Conservation (phyloP, 768 basidiomycete genomes). For the Psilocybe cyanescens region DNA sequence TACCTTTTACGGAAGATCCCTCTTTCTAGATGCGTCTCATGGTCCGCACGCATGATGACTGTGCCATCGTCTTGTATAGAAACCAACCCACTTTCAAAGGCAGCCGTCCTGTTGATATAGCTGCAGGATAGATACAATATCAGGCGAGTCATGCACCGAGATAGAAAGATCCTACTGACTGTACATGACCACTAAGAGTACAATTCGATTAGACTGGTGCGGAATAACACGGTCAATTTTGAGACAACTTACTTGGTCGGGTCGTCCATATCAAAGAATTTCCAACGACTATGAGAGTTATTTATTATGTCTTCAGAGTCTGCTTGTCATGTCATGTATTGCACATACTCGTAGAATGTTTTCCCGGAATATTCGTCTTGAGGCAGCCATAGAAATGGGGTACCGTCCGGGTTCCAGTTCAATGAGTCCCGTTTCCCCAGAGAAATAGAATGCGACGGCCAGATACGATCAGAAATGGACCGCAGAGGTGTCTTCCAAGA, state of each 20-base stretch:
- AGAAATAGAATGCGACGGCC: background rate
- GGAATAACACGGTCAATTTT: conserved; percentile 1
- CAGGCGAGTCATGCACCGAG: background rate
- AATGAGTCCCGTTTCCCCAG: background rate
- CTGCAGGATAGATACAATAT: conserved; percentile 11
- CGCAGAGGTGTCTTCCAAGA: background rate
- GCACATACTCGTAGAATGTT: conserved; percentile 69
- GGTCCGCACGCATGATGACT: conserved; percentile 82
- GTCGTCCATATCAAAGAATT: conserved; percentile 64
- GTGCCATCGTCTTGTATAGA: conserved; percentile 60
- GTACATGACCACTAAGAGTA: conserved; percentile 64
- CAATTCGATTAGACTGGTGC: background rate
- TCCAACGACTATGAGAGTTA: conserved; percentile 45
- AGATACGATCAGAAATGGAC: background rate
- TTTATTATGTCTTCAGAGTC: conserved; percentile 4
- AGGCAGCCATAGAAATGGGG: conserved; percentile 66
- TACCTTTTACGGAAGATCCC: conserved; percentile 71
- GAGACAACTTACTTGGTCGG: conserved; percentile 62
- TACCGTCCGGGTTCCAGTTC: conserved; percentile 51
- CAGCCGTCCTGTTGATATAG: conserved; percentile 61
- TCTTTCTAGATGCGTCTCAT: conserved; percentile 56
- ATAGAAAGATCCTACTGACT: conserved; percentile 44
- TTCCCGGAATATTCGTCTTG: conserved; percentile 66
- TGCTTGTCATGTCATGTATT: background rate
- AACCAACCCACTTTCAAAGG: conserved; percentile 56